Conservation (phyloP, 345 rosid genomes). For the Geranium rotundifolium region DNA sequence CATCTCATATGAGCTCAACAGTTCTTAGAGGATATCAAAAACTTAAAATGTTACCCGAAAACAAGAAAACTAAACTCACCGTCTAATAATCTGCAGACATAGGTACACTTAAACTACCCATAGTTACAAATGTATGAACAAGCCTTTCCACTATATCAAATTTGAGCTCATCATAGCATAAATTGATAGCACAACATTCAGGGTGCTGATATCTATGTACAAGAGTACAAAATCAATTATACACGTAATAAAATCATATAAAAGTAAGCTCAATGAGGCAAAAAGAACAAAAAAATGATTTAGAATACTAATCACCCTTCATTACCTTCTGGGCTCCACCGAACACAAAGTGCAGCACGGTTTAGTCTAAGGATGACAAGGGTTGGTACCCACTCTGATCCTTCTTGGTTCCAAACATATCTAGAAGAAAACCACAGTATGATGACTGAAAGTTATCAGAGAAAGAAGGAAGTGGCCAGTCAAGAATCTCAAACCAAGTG, state of each 20-base stretch:
- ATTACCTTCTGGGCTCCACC: constrained; percentile 93
- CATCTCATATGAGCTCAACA: not conserved
- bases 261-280: not conserved
- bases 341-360: constrained; percentile 94
- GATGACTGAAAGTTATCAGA: not conserved
- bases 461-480: constrained; percentile 1
- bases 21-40: not conserved
- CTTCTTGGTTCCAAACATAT: constrained; percentile 89
- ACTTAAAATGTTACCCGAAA: not conserved
- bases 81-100: not conserved
- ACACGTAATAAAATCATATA: not conserved
- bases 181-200: not conserved
- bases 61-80: not conserved
- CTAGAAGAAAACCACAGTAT: constrained; percentile 21
- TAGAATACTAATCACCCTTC: constrained; percentile 2
- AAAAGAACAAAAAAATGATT: constrained; percentile 5
- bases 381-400: constrained; percentile 85
- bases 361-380: constrained; percentile 95
- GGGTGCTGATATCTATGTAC: not conserved
- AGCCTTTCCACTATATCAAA: not conserved
- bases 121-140: not conserved
- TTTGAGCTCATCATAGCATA: not conserved
- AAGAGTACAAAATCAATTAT: too few species aligned
- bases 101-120: too few species aligned
- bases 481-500: constrained; percentile 4